Evolutionary conservation across 2,329 filamentous ascomycete species (phyloP).

Genomic region (Neoarthrinium moseri): DNA sequence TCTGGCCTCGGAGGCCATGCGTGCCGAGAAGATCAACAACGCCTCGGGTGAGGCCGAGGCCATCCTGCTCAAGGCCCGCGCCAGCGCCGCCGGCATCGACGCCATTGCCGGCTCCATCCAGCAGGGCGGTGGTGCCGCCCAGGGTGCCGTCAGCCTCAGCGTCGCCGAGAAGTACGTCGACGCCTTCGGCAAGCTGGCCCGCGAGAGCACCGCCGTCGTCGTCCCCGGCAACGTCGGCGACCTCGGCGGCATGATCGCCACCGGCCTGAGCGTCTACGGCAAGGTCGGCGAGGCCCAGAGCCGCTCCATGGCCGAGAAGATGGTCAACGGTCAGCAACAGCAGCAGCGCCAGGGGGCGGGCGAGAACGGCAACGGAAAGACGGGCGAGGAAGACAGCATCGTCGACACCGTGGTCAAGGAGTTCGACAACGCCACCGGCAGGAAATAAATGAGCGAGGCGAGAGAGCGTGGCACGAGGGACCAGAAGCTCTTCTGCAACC

Average conservation of each 20-base stretch:
- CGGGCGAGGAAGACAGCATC: constrained; percentile 17
- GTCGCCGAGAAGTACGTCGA: constrained; percentile 98
- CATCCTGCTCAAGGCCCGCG: constrained; percentile 79
- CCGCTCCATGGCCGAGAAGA: constrained; percentile 55
- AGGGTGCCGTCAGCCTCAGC: constrained; percentile 79
- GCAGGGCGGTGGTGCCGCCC: constrained; percentile 71
- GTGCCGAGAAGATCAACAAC: constrained; percentile 88
- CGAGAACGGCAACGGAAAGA: neutral
- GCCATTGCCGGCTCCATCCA: constrained; percentile 76
- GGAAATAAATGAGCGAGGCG: constrained; percentile 18
- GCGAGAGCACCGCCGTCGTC: constrained; percentile 92
- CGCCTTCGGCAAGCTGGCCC: constrained; percentile 87
- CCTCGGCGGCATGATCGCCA: constrained; percentile 94
- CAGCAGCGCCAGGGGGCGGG: constrained; percentile 16
- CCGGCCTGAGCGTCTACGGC: constrained; percentile 90
- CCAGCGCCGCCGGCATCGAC: constrained; percentile 86
- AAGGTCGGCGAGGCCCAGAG: constrained; percentile 84
- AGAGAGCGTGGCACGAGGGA: neutral
- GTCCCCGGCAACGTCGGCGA: constrained; percentile 97
- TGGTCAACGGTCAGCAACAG: constrained; percentile 15
- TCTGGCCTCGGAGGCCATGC: constrained; percentile 87
- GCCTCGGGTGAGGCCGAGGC: constrained; percentile 93
- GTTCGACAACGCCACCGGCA: constrained; percentile 26
- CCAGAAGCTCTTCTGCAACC: too few species aligned
- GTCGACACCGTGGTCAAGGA: constrained; percentile 29